Percentiles rank a stretch among this genome's conserved stretches.
Conservation (phyloP, 352 stramenopile species). For the Globisporangium echinulatum region DNA sequence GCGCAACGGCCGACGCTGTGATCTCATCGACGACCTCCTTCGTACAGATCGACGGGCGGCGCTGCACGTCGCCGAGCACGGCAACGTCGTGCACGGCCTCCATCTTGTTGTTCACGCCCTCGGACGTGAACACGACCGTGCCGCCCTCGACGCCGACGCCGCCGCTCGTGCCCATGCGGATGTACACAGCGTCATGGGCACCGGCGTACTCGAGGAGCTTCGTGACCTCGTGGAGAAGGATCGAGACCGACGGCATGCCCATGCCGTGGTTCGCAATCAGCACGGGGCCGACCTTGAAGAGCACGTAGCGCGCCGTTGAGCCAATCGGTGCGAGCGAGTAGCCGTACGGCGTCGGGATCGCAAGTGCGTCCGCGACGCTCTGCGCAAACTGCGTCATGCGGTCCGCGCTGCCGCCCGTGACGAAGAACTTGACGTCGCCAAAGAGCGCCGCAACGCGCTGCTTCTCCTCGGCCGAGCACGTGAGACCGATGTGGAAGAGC, state of each 20-base stretch:
- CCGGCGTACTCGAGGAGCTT: slow-evolving; percentile 77
- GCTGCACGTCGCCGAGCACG: slow-evolving; percentile 45
- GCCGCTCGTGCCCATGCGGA: slow-evolving; percentile 78
- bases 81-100: slow-evolving; percentile 59
- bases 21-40: slow-evolving; percentile 55
- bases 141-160: slow-evolving; percentile 68
- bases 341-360: slow-evolving; percentile 53
- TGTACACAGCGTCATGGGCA: slow-evolving; percentile 47
- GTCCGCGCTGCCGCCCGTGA: slow-evolving; percentile 62
- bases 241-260: slow-evolving; percentile 75
- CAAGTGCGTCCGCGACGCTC: slow-evolving; percentile 43
- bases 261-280: slow-evolving; percentile 80
- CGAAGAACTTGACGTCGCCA: slow-evolving; percentile 75
- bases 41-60: slow-evolving; percentile 48
- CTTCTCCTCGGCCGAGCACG: slow-evolving; percentile 42
- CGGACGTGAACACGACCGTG: slow-evolving; percentile 77
- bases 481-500: slow-evolving; percentile 73
- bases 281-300: slow-evolving; percentile 80
- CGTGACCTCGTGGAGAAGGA: slow-evolving; percentile 78
- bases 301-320: slow-evolving; percentile 61
- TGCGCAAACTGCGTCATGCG: slow-evolving; percentile 72
- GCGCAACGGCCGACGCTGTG: slow-evolving; percentile 31
- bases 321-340: slow-evolving; percentile 58
- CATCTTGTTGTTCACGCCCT: slow-evolving; percentile 79
- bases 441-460: slow-evolving; percentile 43